Base-by-base conservation (phyloP, 208 protist genomes). In the Angomonas deanei region DNA sequence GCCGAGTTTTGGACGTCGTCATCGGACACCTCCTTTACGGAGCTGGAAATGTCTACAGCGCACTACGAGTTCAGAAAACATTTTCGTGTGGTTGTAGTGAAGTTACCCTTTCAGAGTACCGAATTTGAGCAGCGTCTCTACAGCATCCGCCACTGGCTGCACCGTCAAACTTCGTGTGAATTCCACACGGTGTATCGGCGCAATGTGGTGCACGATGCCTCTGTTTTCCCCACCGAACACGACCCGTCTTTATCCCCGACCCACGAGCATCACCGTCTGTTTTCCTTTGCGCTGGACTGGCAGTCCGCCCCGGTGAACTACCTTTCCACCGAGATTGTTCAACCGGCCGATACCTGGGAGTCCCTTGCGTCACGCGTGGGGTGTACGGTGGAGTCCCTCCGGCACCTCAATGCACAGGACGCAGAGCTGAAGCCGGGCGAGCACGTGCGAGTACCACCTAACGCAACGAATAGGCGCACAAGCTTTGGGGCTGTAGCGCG, bases 121-220 rank as follows among this genome's bases (percentile, higher is more conserved):
- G 84, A 93, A 70, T 91, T 96, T 68, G 90, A 96, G 69, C 83
- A 93, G 71, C 84, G 90, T 24, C 81, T 96, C 61, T 92, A 96
- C 62, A 78, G 80, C 59, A 90, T 93, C 32, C 79, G 90, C 10
- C 86, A 93, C 67, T 96, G 90, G 87, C 69, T 96, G 42, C 90
- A 93, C 55, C 84, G 90, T 1, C 84, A 93, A 62, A 91, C 84
- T 24, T 82, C 75, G 17, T 89, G 80, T 61, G 90, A 96, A 68
- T 92, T 93, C 68, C 90, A 96, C 62, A 93, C 86, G 0, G 91
- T 82, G 47, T 82, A 89, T 58, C 68, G 79, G 8, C 82, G 76
- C 55, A 96, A 92, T 57, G 59, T 93, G 17, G 74, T 96, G n/a
- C 85, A 93, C 66, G 90, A 96, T 72, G 67, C 72, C 38, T 42